Conservation (phyloP, 1,284 basidiomycete species). For the Cutaneotrichosporon mucoides region DNA sequence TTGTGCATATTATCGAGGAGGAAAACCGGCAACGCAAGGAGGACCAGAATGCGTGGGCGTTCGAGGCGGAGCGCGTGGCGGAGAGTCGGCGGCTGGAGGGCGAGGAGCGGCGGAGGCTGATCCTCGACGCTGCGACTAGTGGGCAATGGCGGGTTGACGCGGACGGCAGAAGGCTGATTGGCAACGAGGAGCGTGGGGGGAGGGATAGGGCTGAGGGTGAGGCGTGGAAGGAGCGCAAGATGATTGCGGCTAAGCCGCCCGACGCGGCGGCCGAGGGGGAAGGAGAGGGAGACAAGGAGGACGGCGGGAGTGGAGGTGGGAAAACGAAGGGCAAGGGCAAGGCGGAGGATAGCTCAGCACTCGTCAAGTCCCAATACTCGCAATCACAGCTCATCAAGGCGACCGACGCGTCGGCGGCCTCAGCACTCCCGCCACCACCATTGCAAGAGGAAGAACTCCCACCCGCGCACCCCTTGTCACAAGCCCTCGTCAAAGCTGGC, state of each 20-base stretch:
- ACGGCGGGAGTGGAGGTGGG: not conserved
- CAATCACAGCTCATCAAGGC: constrained; percentile 20
- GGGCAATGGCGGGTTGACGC: constrained; percentile 37
- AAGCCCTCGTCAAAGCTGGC: constrained; percentile 43
- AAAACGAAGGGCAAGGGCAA: not conserved
- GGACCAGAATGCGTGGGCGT: constrained; percentile 82
- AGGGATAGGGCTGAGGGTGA: constrained; percentile 31
- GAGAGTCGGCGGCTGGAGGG: constrained; percentile 53
- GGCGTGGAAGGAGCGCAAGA: constrained; percentile 33
- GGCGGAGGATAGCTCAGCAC: not conserved
- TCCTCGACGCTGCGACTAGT: constrained; percentile 42
- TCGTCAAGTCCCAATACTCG: constrained; percentile 7
- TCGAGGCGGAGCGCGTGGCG: constrained; percentile 76
- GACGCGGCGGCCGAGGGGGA: not conserved
- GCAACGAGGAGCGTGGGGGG: constrained; percentile 35
- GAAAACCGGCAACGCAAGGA: constrained; percentile 71
- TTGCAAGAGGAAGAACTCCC: constrained; percentile 33
- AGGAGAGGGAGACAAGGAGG: not conserved
- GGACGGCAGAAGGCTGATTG: constrained; percentile 36
- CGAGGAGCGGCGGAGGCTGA: constrained; percentile 44
- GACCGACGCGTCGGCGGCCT: constrained; percentile 4
- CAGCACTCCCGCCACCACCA: constrained; percentile 7
- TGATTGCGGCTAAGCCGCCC: constrained; percentile 1
- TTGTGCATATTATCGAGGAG: constrained; percentile 79
- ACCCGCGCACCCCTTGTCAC: constrained; percentile 37